Conservation (phyloP, 495 filamentous ascomycete genomes). For the Talaromyces ruber region DNA sequence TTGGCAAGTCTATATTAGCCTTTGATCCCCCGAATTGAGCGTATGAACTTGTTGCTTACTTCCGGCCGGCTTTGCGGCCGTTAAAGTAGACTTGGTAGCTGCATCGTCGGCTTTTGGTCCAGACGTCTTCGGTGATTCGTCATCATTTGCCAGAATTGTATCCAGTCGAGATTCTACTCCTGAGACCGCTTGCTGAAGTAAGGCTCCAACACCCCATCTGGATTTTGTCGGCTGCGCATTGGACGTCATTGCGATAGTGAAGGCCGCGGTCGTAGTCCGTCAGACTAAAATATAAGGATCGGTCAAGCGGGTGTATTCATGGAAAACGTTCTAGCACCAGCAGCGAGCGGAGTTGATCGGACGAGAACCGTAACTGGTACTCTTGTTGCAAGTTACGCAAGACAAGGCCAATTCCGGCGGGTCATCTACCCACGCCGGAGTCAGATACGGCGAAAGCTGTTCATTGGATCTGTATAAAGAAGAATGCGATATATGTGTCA, state of each 20-base stretch:
- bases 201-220: conserved; percentile 55
- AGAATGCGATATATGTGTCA: background rate
- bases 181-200: conserved; percentile 86
- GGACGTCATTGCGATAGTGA: conserved; percentile 26
- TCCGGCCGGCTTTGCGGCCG: conserved; percentile 11
- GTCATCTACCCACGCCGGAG: background rate
- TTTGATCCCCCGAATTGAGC: background rate
- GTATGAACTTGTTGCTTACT: conserved; percentile 13
- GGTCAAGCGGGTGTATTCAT: background rate
- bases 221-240: conserved; percentile 22
- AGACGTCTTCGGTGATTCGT: conserved; percentile 24
- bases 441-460: background rate
- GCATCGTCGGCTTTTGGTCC: conserved; percentile 9
- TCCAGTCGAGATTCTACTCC: conserved; percentile 91
- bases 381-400: background rate
- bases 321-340: background rate
- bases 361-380: background rate
- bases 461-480: background rate
- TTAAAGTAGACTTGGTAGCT: conserved; percentile 13
- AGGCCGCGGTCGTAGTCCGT: background rate
- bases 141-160: conserved; percentile 77
- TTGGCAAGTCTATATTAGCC: conserved; percentile 13
- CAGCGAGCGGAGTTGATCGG: background rate
- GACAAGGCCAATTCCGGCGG: background rate
- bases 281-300: background rate